phyloP scores from a whole-genome alignment of 257 asterid genomes.

The Solanum paucissectum region DNA sequence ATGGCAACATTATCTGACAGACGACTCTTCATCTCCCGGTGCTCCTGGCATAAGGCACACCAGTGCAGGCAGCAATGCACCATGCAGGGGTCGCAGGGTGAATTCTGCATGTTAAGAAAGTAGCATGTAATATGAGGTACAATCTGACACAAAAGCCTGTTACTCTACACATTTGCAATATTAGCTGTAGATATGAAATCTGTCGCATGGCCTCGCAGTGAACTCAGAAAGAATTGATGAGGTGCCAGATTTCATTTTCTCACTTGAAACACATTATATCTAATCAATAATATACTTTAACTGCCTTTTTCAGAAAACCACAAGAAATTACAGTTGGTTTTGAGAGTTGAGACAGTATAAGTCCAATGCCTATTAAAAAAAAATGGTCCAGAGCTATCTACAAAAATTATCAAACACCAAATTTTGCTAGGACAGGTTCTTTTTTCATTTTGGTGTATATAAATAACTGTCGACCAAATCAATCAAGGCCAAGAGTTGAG shows the following conservation, averaged over 20 bases:
- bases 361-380: not conserved
- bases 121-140: not conserved
- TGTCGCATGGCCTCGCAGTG: not conserved
- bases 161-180: not conserved
- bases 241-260: not conserved
- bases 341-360: not conserved
- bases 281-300: not conserved
- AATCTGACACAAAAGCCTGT: not conserved
- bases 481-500: not conserved
- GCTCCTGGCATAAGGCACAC: constrained; percentile 99
- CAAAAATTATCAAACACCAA: not conserved
- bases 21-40: constrained; percentile 87
- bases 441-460: not conserved
- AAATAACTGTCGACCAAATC: not conserved
- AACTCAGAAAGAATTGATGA: not conserved
- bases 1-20: constrained; percentile 44
- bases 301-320: not conserved
- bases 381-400: not conserved
- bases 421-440: not conserved
- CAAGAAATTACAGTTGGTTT: not conserved
- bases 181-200: not conserved
- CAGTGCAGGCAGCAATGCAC: constrained; percentile 95
- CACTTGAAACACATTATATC: not conserved
- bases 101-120: constrained; percentile 42
- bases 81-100: constrained; percentile 95